These are phyloP conservation scores for Leucosporidium creatinivorum DNA, from an alignment of 768 basidiomycete genomes.

Conservation along the genomic window DNA sequence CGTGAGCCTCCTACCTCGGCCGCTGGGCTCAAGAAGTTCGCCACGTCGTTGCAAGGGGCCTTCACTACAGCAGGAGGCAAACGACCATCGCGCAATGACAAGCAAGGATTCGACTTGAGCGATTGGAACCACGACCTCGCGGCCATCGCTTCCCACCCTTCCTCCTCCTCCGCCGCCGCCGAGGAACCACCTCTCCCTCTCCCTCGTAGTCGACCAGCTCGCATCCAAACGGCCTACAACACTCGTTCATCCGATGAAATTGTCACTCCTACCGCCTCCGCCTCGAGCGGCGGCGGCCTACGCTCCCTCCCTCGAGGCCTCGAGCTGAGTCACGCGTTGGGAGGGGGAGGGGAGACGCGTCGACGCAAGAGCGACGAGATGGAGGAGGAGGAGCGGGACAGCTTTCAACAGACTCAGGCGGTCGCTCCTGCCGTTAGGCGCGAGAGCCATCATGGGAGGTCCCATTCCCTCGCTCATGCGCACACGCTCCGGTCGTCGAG, in stretches of 20 bases:
- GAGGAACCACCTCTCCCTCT: background rate
- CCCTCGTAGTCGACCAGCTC: constrained; percentile 19
- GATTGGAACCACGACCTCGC: constrained; percentile 32
- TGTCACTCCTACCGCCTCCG: background rate
- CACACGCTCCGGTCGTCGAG: constrained; percentile 24
- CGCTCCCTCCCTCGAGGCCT: background rate
- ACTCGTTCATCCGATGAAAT: background rate
- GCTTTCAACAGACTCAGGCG: background rate
- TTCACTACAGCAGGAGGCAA: constrained; percentile 14
- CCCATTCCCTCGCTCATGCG: constrained; percentile 29
- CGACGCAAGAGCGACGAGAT: constrained; percentile 33
- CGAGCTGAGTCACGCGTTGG: background rate
- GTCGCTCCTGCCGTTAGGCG: constrained; percentile 5
- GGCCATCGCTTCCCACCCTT: constrained; percentile 26
- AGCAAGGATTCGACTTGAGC: constrained; percentile 26
- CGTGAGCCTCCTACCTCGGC: background rate
- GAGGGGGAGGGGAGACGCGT: constrained; percentile 11
- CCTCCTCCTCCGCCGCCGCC: constrained; percentile 1
- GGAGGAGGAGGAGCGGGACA: constrained; percentile 22
- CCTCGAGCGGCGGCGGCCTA: background rate
- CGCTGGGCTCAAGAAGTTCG: constrained; percentile 25
- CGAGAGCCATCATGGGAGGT: constrained; percentile 11
- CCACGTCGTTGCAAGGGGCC: constrained; percentile 6
- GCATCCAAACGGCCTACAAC: constrained; percentile 7
- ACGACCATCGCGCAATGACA: constrained; percentile 17